Percentiles rank a stretch among this genome's conserved stretches.
These are phyloP conservation scores for Ensete glaucum DNA, from an alignment of 176 grass and related monocot species.

Conservation along the genomic window DNA sequence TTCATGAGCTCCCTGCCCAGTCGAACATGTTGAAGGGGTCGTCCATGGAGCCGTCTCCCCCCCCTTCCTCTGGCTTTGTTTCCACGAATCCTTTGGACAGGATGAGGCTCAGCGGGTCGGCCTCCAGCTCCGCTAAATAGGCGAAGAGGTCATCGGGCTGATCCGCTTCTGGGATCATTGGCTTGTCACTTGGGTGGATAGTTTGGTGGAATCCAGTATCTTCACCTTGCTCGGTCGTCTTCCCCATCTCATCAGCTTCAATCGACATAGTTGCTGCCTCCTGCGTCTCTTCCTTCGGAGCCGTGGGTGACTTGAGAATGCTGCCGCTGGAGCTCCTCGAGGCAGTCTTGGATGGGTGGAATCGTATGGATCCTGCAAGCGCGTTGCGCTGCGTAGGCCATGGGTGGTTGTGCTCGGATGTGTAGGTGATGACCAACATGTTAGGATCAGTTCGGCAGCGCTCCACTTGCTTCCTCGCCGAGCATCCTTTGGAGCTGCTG, in stretches of 20 bases:
- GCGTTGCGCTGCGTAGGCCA: slow-evolving; percentile 98
- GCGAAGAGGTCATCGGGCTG: slow-evolving; percentile 83
- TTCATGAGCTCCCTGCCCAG: slow-evolving; percentile 24
- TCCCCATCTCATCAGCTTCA: slow-evolving; percentile 1
- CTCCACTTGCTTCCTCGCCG: slow-evolving; percentile 95
- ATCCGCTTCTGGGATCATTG: slow-evolving; percentile 52
- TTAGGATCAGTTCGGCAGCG: slow-evolving; percentile 84
- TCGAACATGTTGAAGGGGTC: slow-evolving; percentile 32
- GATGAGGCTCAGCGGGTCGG: slow-evolving; percentile 74
- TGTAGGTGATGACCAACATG: slow-evolving; percentile 97
- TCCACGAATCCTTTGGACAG: slow-evolving; percentile 86
- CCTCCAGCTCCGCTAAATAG: slow-evolving; percentile 69
- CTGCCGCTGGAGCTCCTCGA: slow-evolving; percentile 38
- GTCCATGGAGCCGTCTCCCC: slow-evolving; percentile 8
- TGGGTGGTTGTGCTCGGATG: slow-evolving; percentile 95
- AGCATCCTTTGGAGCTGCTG: slow-evolving; percentile 96
- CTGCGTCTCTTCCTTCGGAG: slow-evolving; percentile 45
- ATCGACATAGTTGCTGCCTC: slow-evolving; percentile 22
- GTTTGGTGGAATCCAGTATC: slow-evolving; percentile 50
- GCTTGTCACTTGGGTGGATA: slow-evolving; percentile 52
- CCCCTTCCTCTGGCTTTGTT: slow-evolving; percentile 31
- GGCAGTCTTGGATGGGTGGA: slow-evolving; percentile 42
- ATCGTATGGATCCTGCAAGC: slow-evolving; percentile 76
- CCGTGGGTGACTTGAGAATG: slow-evolving; percentile 20
- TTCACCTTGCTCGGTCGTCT: slow-evolving; percentile 8